These are phyloP conservation scores for Shiraia bambusicola DNA, from an alignment of 2,329 filamentous ascomycete genomes.

Conservation along the genomic window DNA sequence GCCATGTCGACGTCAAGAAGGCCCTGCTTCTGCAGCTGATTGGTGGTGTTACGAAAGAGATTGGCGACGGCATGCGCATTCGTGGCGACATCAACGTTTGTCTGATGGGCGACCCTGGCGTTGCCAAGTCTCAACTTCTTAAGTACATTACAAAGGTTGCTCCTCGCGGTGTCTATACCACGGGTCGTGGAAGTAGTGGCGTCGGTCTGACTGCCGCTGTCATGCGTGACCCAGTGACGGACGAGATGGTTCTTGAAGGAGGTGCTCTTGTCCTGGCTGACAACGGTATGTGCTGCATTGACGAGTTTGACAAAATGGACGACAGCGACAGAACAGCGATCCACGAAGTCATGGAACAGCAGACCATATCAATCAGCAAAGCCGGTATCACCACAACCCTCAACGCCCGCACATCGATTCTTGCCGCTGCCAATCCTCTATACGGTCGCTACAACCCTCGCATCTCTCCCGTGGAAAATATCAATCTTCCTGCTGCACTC, in stretches of 20 bases:
- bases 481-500: constrained; percentile 95
- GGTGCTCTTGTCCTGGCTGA: constrained; percentile 78
- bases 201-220: constrained; percentile 81
- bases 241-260: constrained; percentile 81
- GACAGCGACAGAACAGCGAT: constrained; percentile 80
- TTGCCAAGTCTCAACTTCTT: constrained; percentile 96
- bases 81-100: constrained; percentile 99
- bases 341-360: constrained; percentile 87
- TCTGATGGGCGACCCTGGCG: constrained; percentile 98
- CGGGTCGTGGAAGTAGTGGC: constrained; percentile 76
- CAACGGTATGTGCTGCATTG: constrained; percentile 83
- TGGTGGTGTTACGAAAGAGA: constrained; percentile 92
- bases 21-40: constrained; percentile 93
- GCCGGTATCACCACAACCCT: constrained; percentile 95
- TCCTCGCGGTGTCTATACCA: constrained; percentile 84
- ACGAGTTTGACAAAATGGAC: constrained; percentile 90
- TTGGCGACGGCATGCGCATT: constrained; percentile 98
- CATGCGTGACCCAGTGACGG: constrained; percentile 80
- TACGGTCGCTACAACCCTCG: constrained; percentile 98
- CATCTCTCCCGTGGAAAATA: constrained; percentile 96
- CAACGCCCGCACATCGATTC: constrained; percentile 92
- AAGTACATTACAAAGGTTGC: constrained; percentile 99
- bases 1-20: constrained; percentile 97
- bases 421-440: constrained; percentile 93
- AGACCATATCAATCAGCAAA: constrained; percentile 84